A percentile compares a stretch with the other conserved stretches of the same genome.
phyloP scores from a whole-genome alignment of 257 asterid species.

The Solanum boliviense region DNA sequence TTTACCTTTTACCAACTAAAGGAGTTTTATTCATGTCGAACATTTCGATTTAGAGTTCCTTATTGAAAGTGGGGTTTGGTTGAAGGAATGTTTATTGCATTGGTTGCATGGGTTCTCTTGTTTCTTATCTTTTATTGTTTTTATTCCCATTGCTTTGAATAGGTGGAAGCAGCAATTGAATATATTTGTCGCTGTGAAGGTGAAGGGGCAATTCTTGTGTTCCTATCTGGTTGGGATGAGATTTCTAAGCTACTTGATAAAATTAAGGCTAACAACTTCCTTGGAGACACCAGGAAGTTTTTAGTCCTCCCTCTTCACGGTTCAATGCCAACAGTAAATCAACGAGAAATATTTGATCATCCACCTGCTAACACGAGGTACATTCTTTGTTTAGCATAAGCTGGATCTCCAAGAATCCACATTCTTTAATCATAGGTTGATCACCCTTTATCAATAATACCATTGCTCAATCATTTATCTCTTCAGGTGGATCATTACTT shows the following conservation, averaged over 20 bases:
- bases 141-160: constrained; percentile 13
- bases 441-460: neutral
- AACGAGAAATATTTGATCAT: constrained; percentile 75
- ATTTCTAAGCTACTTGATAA: constrained; percentile 80
- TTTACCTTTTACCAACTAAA: neutral
- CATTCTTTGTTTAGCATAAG: neutral
- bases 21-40: neutral
- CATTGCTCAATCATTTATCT: neutral
- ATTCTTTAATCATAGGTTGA: neutral
- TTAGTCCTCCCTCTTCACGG: constrained; percentile 90
- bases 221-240: constrained; percentile 97
- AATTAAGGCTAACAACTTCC: constrained; percentile 46
- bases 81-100: neutral
- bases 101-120: neutral
- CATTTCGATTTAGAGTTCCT: neutral
- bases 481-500: neutral
- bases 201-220: constrained; percentile 87
- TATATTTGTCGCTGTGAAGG: constrained; percentile 76
- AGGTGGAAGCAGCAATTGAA: constrained; percentile 86
- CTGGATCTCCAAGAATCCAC: neutral
- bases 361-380: constrained; percentile 78
- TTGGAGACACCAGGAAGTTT: constrained; percentile 55
- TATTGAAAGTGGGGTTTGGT: neutral
- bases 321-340: constrained; percentile 93
- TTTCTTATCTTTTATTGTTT: neutral